Percentiles rank a stretch among this genome's conserved stretches.
Conservation (phyloP, 148 eudicot species). For the Persicaria maculosa region DNA sequence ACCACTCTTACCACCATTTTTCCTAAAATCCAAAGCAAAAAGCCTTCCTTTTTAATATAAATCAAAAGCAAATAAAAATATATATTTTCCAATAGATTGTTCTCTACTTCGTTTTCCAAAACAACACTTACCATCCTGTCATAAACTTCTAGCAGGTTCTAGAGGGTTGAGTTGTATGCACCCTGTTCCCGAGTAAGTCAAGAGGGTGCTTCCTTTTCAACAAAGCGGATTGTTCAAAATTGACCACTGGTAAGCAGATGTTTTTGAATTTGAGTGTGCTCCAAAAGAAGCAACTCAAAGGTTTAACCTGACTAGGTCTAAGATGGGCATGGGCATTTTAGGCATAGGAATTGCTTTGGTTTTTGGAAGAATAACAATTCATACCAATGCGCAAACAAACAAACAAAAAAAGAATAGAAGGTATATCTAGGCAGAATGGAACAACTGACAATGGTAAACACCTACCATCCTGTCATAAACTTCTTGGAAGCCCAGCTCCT, state of each 20-base stretch:
- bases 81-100: neutral
- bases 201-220: neutral
- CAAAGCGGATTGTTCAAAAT: neutral
- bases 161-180: too few relatives aligned
- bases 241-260: neutral
- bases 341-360: neutral
- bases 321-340: neutral
- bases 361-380: neutral
- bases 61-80: neutral
- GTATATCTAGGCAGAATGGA: neutral
- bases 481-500: slow-evolving; percentile 98
- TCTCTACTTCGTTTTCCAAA: neutral
- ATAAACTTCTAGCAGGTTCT: too few relatives aligned
- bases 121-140: too few relatives aligned
- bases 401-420: neutral
- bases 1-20: neutral
- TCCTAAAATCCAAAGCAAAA: slow-evolving; percentile 2
- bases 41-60: neutral
- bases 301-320: neutral
- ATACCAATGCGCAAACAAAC: neutral
- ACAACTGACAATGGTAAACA: neutral
- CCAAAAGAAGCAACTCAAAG: neutral
- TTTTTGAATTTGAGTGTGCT: neutral
- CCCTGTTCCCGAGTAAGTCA: too few relatives aligned
- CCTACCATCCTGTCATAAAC: slow-evolving; percentile 97